Conservation (phyloP, 768 basidiomycete genomes). For the Rhizopogon salebrosus region DNA sequence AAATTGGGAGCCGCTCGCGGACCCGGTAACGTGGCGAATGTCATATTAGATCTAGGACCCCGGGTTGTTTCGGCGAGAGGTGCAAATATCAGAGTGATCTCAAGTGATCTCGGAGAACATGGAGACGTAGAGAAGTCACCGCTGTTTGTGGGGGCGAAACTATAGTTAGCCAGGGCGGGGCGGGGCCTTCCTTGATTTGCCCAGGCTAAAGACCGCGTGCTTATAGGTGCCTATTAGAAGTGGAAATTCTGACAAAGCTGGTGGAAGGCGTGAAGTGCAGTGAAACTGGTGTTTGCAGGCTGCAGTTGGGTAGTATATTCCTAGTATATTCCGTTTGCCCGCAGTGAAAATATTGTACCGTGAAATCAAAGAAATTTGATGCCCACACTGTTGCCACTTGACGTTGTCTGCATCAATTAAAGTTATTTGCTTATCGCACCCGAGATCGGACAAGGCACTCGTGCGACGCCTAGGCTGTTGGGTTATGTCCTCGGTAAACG, state of each 20-base stretch:
- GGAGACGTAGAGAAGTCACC: background rate
- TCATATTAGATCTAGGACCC: too few relatives aligned
- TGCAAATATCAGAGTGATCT: too few relatives aligned
- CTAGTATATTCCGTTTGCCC: too few relatives aligned
- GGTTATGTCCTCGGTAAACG: background rate
- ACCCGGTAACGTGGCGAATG: background rate
- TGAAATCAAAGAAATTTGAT: background rate
- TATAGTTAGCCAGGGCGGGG: background rate
- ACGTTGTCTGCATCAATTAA: background rate
- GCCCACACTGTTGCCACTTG: background rate
- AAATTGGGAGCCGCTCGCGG: background rate
- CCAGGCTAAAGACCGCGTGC: background rate
- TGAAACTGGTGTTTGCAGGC: background rate
- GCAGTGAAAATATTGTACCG: background rate
- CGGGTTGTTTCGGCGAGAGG: too few relatives aligned
- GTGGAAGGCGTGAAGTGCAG: too few relatives aligned
- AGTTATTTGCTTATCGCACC: background rate
- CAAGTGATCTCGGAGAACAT: background rate
- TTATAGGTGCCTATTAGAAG: background rate
- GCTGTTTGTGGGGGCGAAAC: conserved; percentile 1
- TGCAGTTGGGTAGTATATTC: background rate
- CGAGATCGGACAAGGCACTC: background rate
- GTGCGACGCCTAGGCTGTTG: background rate
- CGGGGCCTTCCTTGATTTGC: background rate
- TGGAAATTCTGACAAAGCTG: too few relatives aligned